Percentiles rank a stretch among this genome's conserved stretches.
Evolutionary conservation across 352 stramenopile species (phyloP).

Genomic region (Peronosclerospora sorghi): DNA sequence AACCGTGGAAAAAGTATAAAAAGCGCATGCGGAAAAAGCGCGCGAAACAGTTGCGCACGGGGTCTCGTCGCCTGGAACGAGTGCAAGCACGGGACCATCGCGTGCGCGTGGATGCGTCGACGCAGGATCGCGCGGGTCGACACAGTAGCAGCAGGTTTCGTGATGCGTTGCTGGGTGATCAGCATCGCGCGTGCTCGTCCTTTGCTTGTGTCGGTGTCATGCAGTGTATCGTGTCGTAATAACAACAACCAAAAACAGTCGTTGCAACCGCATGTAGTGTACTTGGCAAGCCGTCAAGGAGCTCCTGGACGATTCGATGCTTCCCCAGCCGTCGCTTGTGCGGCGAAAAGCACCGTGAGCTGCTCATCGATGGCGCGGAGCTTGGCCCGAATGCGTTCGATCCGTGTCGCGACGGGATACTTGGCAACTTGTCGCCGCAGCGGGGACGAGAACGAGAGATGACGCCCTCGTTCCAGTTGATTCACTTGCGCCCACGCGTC

Average conservation of each 20-base stretch:
- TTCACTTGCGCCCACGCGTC: conserved; percentile 3
- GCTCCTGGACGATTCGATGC: too few species aligned
- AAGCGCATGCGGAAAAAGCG: conserved; percentile 27
- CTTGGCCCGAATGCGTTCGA: conserved; percentile 20
- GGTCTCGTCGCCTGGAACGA: too few species aligned
- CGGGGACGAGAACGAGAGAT: conserved; percentile 48
- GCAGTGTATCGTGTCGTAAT: conserved; percentile 25
- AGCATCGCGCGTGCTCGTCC: conserved; percentile 22
- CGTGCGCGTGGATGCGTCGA: too few species aligned
- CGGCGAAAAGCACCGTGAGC: too few species aligned
- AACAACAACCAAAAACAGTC: conserved; percentile 9
- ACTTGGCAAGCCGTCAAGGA: too few species aligned
- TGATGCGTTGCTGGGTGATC: conserved; percentile 11
- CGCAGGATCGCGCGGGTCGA: conserved; percentile 1
- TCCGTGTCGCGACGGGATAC: conserved; percentile 31
- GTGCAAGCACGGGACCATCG: conserved; percentile 8
- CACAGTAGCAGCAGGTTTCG: conserved; percentile 10
- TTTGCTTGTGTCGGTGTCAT: conserved; percentile 21
- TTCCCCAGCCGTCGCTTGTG: conserved; percentile 5
- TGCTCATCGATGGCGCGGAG: conserved; percentile 34
- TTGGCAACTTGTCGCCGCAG: conserved; percentile 34
- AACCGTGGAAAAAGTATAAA: conserved; percentile 51
- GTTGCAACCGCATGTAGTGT: too few species aligned
- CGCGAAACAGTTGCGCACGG: conserved; percentile 14
- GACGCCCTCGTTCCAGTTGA: conserved; percentile 11